phyloP scores from a whole-genome alignment of 257 asterid species.

The Fraxinus pennsylvanica region DNA sequence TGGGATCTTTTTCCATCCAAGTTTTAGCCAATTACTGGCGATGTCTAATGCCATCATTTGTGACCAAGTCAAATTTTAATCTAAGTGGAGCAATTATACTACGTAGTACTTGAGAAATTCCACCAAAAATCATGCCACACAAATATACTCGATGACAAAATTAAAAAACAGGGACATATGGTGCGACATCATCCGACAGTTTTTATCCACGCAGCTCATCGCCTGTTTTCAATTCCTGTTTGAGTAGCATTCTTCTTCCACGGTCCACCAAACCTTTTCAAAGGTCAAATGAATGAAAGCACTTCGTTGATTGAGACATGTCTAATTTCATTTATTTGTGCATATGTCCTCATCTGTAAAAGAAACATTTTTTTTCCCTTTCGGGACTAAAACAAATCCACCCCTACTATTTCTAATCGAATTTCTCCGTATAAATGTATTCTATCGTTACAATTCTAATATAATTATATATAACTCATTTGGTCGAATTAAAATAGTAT shows the following conservation, averaged over 20 bases:
- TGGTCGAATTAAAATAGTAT: too few species aligned
- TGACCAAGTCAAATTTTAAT: conserved; percentile 32
- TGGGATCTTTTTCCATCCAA: conserved; percentile 8
- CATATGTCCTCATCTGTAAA: not conserved
- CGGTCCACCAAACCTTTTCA: conserved; percentile 20
- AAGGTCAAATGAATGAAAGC: conserved; percentile 9
- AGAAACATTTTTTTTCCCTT: not conserved
- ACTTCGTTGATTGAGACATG: conserved; percentile 26
- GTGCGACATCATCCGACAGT: too few species aligned
- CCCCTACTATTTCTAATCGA: not conserved
- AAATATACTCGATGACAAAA: too few species aligned
- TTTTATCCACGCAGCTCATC: too few species aligned
- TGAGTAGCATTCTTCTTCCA: too few species aligned
- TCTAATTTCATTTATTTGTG: conserved; percentile 22
- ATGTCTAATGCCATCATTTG: conserved; percentile 24
- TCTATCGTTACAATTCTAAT: too few species aligned
- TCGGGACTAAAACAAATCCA: not conserved
- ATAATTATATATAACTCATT: too few species aligned
- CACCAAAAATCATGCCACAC: not conserved
- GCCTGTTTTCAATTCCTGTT: too few species aligned
- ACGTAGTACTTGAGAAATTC: conserved; percentile 7
- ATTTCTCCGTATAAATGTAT: not conserved
- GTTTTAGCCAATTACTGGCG: conserved; percentile 4
- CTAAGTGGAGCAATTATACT: conserved; percentile 29
- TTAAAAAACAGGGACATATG: too few species aligned